Evolutionary conservation across 75 land plant species (phyloP), one percentile per base, ranked within the genome.

Genomic region (Sequoia sempervirens): DNA sequence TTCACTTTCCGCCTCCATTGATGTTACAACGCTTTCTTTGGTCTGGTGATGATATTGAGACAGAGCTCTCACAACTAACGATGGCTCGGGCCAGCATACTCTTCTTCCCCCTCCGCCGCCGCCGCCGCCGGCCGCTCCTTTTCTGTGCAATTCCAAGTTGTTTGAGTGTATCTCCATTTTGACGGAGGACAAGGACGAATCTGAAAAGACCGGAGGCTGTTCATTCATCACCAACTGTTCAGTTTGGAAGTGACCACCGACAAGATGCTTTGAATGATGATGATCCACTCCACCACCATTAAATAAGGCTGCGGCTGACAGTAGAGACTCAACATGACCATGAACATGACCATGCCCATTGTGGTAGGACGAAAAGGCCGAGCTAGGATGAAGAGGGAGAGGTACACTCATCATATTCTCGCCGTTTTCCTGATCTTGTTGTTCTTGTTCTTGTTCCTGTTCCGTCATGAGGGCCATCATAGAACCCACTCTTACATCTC

Each of bases 101-200:
- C 46, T 41, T 11, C 46, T 43, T 9, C 20, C 80, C 80, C 45
- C 26, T 20, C 45, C 43, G 7, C 79, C 45, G 20, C 26, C n/a
- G n/a, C n/a, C 79, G 1, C 45, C 40, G 53, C 15, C 53, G 53
- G 26, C 26, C 5, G 9, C 66, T 61, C n/a, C n/a, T 75, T 38
- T 38, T 38, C 78, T 75, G 43, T 30, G 43, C 38, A 38, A 74
- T 38, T 74, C 43, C 15, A 75, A 75, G 43, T 38, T 18, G 38
- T 75, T 75, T 23, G 78, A 75, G 46, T 40, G 45, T 10, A 41
- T n/a, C 23, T 78, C 80, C 30, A 47, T 45, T 40, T 78, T 78
- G 47, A 78, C 80, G 40, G 80, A 78, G 46, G 80, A 78, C 80
- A 78, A 41, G 80, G 80, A 78, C 80, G 80, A 78, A n/a, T 78